Evolutionary conservation across 495 filamentous ascomycete genomes (phyloP).

Genomic region (Tetracladium marchalianum): DNA sequence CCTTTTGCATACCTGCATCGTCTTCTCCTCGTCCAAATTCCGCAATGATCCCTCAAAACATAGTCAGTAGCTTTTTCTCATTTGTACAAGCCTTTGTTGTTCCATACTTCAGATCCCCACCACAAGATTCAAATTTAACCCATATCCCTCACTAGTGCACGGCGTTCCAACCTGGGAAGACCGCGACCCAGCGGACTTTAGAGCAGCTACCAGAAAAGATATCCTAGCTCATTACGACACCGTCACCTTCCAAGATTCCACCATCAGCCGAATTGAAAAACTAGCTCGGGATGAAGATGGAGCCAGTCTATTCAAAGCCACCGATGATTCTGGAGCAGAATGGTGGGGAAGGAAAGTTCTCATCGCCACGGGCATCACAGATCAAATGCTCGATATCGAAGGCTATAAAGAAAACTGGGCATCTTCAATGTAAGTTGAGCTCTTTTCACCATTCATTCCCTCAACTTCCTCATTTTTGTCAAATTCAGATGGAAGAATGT

Average conservation of each 20-base stretch:
- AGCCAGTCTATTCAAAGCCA: constrained; percentile 22
- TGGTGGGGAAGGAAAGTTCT: constrained; percentile 38
- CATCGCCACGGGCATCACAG: constrained; percentile 35
- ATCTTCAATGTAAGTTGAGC: constrained; percentile 19
- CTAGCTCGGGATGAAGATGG: constrained; percentile 5
- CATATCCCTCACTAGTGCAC: constrained; percentile 28
- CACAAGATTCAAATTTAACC: too few relatives aligned
- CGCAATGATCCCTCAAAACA: constrained; percentile 30
- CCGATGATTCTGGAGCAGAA: constrained; percentile 20
- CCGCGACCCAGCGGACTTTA: constrained; percentile 28
- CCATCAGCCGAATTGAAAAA: constrained; percentile 19
- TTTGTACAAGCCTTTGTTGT: constrained; percentile 11
- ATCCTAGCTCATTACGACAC: constrained; percentile 32
- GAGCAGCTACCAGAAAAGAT: constrained; percentile 26
- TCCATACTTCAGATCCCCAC: too few relatives aligned
- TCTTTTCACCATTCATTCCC: too few relatives aligned
- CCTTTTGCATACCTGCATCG: constrained; percentile 30
- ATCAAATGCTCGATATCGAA: constrained; percentile 17
- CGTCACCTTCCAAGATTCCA: constrained; percentile 27
- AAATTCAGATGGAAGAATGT: too few relatives aligned
- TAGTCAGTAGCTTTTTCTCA: not conserved
- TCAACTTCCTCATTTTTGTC: too few relatives aligned
- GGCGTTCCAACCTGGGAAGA: constrained; percentile 40
- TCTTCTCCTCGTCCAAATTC: constrained; percentile 40
- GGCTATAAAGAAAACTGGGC: constrained; percentile 27